Evolutionary conservation across 2,329 filamentous ascomycete species (phyloP).

Genomic region (Claviceps monticola): DNA sequence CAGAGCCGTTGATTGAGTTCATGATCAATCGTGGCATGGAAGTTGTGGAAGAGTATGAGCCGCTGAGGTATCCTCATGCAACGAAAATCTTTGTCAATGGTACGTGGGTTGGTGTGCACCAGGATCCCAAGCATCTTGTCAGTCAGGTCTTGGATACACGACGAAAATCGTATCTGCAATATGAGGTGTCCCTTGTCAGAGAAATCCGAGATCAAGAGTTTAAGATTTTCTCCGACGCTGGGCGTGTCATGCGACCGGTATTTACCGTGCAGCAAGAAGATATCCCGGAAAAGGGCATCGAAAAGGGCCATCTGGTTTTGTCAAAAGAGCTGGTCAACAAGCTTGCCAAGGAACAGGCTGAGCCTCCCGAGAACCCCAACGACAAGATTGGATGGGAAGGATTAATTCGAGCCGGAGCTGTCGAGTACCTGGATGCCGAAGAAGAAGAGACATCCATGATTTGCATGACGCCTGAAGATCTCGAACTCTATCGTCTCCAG

Average conservation of each 20-base stretch:
- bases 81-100: slow-evolving; percentile 98
- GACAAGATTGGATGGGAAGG: slow-evolving; percentile 78
- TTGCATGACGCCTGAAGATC: slow-evolving; percentile 92
- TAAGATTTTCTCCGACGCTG: slow-evolving; percentile 96
- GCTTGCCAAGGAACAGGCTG: slow-evolving; percentile 60
- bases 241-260: slow-evolving; percentile 82
- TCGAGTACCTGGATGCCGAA: slow-evolving; percentile 94
- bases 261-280: slow-evolving; percentile 88
- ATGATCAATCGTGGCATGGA: slow-evolving; percentile 96
- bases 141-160: slow-evolving; percentile 64
- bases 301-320: slow-evolving; percentile 60
- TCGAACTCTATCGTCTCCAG: slow-evolving; percentile 61
- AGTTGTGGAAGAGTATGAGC: slow-evolving; percentile 87
- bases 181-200: slow-evolving; percentile 86
- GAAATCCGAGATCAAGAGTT: slow-evolving; percentile 97
- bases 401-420: slow-evolving; percentile 67
- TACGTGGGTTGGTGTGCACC: slow-evolving; percentile 92
- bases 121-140: slow-evolving; percentile 76
- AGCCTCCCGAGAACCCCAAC: slow-evolving; percentile 44
- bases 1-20: slow-evolving; percentile 82
- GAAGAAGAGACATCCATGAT: slow-evolving; percentile 99
- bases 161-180: slow-evolving; percentile 69
- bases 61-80: slow-evolving; percentile 70
- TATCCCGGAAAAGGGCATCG: slow-evolving; percentile 45
- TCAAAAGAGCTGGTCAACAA: slow-evolving; percentile 69